Base-by-base conservation (phyloP, 805 yeast species). In the Candida coquimbonensis region DNA sequence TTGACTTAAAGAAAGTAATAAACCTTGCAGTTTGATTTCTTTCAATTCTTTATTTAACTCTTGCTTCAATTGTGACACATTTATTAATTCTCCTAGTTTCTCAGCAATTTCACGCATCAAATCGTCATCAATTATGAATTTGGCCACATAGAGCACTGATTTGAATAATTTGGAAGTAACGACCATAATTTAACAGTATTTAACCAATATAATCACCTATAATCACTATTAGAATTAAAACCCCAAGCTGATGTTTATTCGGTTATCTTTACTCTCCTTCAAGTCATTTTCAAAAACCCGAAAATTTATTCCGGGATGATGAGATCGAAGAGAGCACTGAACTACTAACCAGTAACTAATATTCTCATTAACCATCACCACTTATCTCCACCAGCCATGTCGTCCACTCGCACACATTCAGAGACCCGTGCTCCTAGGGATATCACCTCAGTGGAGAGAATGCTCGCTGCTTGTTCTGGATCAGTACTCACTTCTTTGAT, bases 381-480 rank as follows among this genome's bases (percentile, higher is more conserved):
- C 31, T 3, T 2, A 29, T 29, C 7, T 29, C 14, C 31, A 29
- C 13, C 31, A 29, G 3, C 31, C 31, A 29, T 27, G 14, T 11
- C 31, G 12, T 9, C 29, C 12, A 27, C 29, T 16, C 16, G 17
- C 21, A 24, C 19, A 17, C 19, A 27, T 16, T 9, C 14, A 27
- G 21, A 39, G n/a, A 14, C 11, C 24, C 25, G 17, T 21, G 41
- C 24, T 7, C 24, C 44, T 42, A 41, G 36, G 12, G 70, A 68
- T 16, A 74, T 78, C 47, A 67, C 81, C 7, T 53, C 78, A 25
- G 52, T 66, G 4, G 87, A 86, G 56, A 63, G 89, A 42, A 83
- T 86, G 90, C 62, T 81, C 32, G 81, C 90, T 54, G 93, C 95
- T 0, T 80, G 88, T 54, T 70, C 79, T 39, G 95, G 95, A 0